phyloP scores from a whole-genome alignment of 2,329 filamentous ascomycete genomes.

The Penicillium sumatraense region DNA sequence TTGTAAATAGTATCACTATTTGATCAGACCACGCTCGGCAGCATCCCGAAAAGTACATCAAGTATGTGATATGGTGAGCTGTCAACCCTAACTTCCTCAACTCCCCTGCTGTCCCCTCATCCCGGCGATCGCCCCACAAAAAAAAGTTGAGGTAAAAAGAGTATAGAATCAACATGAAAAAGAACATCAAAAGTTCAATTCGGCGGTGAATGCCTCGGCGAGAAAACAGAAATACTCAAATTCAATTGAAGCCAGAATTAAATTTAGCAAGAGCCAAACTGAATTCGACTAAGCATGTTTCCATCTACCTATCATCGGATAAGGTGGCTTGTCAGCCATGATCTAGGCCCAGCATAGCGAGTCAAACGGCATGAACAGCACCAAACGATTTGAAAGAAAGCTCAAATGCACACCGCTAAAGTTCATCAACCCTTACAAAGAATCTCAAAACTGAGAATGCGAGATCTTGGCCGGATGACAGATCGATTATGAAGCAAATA shows the following conservation, averaged over 20 bases:
- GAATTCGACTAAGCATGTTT: neutral
- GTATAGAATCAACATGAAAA: neutral
- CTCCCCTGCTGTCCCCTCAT: neutral
- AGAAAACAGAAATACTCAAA: neutral
- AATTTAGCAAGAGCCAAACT: neutral
- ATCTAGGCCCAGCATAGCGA: neutral
- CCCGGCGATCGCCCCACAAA: neutral
- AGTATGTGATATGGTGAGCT: neutral
- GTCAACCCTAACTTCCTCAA: too few relatives aligned
- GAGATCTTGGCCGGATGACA: neutral
- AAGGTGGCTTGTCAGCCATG: neutral
- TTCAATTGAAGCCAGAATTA: neutral
- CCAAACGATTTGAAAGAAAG: neutral
- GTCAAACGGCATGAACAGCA: neutral
- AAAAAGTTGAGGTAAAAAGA: neutral
- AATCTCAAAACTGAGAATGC: neutral
- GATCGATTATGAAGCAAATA: neutral
- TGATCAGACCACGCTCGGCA: neutral
- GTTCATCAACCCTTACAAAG: neutral
- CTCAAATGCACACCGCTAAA: neutral
- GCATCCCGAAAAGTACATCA: neutral
- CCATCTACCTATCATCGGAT: neutral
- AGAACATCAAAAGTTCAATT: neutral
- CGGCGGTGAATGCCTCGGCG: neutral
- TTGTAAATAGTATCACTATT: neutral